phyloP scores from a whole-genome alignment of 768 basidiomycete genomes.

The Crepidotus variabilis region DNA sequence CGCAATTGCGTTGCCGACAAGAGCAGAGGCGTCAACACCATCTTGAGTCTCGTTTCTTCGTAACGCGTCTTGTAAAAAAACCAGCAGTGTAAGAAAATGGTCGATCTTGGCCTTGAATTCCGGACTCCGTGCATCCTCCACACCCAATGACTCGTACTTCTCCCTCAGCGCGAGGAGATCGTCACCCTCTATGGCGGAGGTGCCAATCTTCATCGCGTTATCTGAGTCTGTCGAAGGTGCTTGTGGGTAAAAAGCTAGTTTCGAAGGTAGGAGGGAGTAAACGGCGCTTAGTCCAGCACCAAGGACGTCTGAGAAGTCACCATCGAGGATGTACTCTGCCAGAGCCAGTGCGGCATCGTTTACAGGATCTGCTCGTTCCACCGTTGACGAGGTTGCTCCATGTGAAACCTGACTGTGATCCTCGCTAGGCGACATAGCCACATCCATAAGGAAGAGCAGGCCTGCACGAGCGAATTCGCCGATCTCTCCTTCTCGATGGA shows the following conservation, averaged over 20 bases:
- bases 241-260: slow-evolving; percentile 66
- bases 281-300: slow-evolving; percentile 91
- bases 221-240: slow-evolving; percentile 33
- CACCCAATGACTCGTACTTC: slow-evolving; percentile 52
- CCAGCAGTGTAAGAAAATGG: slow-evolving; percentile 85
- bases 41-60: slow-evolving; percentile 56
- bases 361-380: slow-evolving; percentile 77
- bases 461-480: slow-evolving; percentile 94
- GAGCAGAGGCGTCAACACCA: slow-evolving; percentile 51
- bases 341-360: slow-evolving; percentile 83
- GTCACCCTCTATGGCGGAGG: slow-evolving; percentile 47
- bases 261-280: slow-evolving; percentile 86
- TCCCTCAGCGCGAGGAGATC: slow-evolving; percentile 46
- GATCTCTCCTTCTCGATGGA: slow-evolving; percentile 90
- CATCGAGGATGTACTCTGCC: slow-evolving; percentile 90
- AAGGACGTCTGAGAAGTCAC: slow-evolving; percentile 98
- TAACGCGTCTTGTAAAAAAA: slow-evolving; percentile 89
- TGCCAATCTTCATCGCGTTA: slow-evolving; percentile 73
- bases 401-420: slow-evolving; percentile 36
- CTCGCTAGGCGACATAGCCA: slow-evolving; percentile 84
- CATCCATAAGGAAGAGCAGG: slow-evolving; percentile 90
- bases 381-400: slow-evolving; percentile 26
- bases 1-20: slow-evolving; percentile 78
- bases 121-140: slow-evolving; percentile 71
- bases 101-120: slow-evolving; percentile 82